phyloP scores from a whole-genome alignment of 2,329 filamentous ascomycete species.

The Plenodomus tracheiphilus region DNA sequence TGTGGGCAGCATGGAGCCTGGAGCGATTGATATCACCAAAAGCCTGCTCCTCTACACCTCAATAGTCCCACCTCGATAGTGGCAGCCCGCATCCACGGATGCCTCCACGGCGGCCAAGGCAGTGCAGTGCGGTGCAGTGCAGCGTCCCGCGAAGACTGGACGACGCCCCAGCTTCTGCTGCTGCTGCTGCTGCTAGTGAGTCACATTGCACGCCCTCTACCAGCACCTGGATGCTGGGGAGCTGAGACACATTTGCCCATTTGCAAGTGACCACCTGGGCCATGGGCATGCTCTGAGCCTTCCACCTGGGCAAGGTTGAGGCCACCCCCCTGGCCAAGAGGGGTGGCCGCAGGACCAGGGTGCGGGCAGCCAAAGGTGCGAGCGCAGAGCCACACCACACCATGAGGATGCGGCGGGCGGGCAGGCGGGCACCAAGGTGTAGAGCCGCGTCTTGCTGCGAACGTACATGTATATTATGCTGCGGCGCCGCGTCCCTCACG shows the following conservation, averaged over 20 bases:
- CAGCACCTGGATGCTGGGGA: conserved; percentile 5
- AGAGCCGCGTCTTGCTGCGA: conserved; percentile 11
- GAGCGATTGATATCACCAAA: not conserved
- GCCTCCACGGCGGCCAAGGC: not conserved
- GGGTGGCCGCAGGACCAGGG: conserved; percentile 21
- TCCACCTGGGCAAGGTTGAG: too few species aligned
- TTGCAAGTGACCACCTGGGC: conserved; percentile 34
- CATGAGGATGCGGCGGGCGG: conserved; percentile 11
- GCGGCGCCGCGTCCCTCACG: conserved; percentile 13
- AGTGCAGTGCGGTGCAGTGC: not conserved
- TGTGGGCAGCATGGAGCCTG: too few species aligned
- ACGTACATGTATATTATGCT: conserved; percentile 18
- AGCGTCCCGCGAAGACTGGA: too few species aligned
- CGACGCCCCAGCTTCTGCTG: conserved; percentile 5
- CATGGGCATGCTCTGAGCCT: too few species aligned
- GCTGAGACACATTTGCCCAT: conserved; percentile 19
- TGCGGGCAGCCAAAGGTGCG: conserved; percentile 4
- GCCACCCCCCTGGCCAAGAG: conserved; percentile 30
- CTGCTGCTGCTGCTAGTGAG: conserved; percentile 24
- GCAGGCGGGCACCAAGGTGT: conserved; percentile 10
- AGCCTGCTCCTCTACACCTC: too few species aligned
- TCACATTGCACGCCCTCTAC: conserved; percentile 30
- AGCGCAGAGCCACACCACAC: conserved; percentile 10
- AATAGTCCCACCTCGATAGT: too few species aligned
- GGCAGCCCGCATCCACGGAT: too few species aligned